Evolutionary conservation across 176 grass and related monocot species (phyloP).

Genomic region (Rhynchospora tenuis): DNA sequence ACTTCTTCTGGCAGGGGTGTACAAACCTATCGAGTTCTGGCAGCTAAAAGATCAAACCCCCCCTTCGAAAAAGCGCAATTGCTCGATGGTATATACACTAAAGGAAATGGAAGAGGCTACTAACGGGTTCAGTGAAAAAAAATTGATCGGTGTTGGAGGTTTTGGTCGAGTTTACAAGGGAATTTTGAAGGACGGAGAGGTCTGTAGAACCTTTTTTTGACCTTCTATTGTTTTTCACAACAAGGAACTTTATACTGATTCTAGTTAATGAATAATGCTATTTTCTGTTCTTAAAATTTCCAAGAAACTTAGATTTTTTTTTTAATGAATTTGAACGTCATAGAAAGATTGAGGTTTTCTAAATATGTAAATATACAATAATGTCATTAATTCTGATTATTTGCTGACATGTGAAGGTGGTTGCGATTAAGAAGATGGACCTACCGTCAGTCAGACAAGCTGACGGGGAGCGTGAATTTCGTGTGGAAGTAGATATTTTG

Average conservation of each 20-base stretch:
- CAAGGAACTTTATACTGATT: not conserved
- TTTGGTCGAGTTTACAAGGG: constrained; percentile 94
- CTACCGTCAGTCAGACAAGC: constrained; percentile 55
- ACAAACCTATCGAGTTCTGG: constrained; percentile 84
- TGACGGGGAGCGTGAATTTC: constrained; percentile 89
- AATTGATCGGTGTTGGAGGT: constrained; percentile 89
- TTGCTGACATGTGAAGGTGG: constrained; percentile 39
- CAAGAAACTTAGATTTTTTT: not conserved
- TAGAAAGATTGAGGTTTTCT: not conserved
- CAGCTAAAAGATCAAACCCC: constrained; percentile 50
- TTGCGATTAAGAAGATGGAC: constrained; percentile 99
- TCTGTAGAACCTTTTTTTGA: constrained; percentile 15
- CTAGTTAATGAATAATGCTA: not conserved
- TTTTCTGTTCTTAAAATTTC: not conserved
- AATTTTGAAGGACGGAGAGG: constrained; percentile 77
- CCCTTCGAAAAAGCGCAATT: constrained; percentile 45
- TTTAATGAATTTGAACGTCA: not conserved
- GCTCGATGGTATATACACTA: constrained; percentile 89
- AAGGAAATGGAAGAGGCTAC: constrained; percentile 98
- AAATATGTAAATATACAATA: not conserved
- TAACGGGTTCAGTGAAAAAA: constrained; percentile 60
- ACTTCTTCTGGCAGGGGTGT: constrained; percentile 59
- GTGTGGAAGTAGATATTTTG: constrained; percentile 94
- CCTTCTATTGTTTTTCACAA: not conserved
- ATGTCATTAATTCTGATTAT: constrained; percentile 1